Evolutionary conservation across 1,139 yeast species (phyloP).

Genomic region (Hanseniaspora uvarum): DNA sequence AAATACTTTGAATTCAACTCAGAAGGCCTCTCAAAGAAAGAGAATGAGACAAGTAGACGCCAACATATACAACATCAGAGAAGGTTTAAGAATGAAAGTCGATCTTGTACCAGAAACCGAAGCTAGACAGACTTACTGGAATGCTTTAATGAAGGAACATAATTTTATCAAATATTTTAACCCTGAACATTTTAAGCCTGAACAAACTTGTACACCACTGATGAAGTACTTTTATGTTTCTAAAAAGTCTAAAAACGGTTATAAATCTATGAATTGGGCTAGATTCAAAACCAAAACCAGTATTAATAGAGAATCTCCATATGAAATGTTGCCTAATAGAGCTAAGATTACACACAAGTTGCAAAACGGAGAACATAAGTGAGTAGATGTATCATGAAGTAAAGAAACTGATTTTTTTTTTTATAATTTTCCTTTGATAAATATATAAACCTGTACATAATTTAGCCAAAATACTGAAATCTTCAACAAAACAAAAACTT

Average conservation of each 20-base stretch:
- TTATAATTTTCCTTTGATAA: neutral
- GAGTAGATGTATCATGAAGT: neutral
- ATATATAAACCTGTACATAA: neutral
- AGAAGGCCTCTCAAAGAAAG: constrained; percentile 72
- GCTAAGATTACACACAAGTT: neutral
- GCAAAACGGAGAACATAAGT: neutral
- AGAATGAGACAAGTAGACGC: constrained; percentile 74
- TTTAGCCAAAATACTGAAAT: too few relatives aligned
- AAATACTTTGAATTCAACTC: constrained; percentile 67
- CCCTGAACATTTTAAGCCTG: constrained; percentile 10
- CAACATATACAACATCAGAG: constrained; percentile 56
- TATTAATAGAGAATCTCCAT: constrained; percentile 15
- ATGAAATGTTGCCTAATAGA: constrained; percentile 1
- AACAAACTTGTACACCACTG: constrained; percentile 8
- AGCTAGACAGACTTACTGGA: constrained; percentile 2
- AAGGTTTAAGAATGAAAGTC: constrained; percentile 9
- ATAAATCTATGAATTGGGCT: constrained; percentile 13
- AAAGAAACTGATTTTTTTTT: neutral
- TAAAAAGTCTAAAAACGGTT: constrained; percentile 10
- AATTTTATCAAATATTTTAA: constrained; percentile 5
- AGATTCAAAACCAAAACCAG: constrained; percentile 16
- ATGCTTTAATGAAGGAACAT: constrained; percentile 1
- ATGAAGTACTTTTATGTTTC: constrained; percentile 10
- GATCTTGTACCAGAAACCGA: neutral
- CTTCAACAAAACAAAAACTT: too few relatives aligned